Percentiles rank a stretch among this genome's conserved stretches.
phyloP scores from a whole-genome alignment of 345 rosid species.

The Lenwebbia sp. region DNA sequence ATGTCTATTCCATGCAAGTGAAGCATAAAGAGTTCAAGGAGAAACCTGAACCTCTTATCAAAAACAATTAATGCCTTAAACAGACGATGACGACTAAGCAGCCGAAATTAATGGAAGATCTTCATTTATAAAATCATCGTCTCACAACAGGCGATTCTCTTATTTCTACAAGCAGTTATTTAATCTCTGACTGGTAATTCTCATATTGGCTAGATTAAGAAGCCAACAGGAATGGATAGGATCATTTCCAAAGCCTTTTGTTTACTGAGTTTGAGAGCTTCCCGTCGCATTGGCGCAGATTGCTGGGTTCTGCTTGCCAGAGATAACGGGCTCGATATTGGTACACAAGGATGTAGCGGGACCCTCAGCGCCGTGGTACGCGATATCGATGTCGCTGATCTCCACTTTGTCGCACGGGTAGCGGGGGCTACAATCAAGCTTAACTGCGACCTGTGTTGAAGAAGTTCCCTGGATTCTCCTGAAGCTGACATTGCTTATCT shows the following conservation, averaged over 20 bases:
- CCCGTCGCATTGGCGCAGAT: background rate
- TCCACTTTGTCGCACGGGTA: constrained; percentile 9
- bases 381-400: background rate
- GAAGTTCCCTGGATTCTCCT: constrained; percentile 38
- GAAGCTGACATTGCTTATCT: constrained; percentile 29
- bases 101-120: background rate
- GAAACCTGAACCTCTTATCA: background rate
- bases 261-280: background rate
- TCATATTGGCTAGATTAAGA: background rate
- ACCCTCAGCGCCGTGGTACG: background rate
- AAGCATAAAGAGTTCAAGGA: too few species aligned
- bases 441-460: constrained; percentile 21
- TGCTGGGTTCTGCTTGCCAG: constrained; percentile 7
- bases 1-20: background rate
- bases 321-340: constrained; percentile 1
- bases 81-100: background rate
- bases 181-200: background rate
- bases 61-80: background rate
- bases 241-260: background rate
- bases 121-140: background rate
- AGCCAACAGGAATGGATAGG: background rate
- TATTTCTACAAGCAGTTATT: background rate
- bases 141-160: background rate
- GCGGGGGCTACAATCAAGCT: constrained; percentile 30
- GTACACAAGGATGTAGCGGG: background rate